Conservation (phyloP, 225 moss, liverwort and hornwort genomes). For the Polytrichum formosum region DNA sequence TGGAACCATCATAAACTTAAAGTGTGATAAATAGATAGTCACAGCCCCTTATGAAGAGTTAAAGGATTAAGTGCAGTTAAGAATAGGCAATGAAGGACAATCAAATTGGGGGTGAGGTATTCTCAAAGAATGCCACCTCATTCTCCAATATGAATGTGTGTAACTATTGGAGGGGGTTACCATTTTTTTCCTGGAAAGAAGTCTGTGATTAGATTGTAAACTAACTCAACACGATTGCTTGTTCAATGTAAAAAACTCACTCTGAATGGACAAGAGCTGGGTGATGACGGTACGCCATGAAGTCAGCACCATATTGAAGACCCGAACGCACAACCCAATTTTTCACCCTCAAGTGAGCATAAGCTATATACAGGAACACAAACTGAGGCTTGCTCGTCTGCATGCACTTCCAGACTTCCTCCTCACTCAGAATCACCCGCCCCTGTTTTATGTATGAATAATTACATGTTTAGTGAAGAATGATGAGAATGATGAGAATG, state of each 20-base stretch:
- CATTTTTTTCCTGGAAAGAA: no score
- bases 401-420: conserved; percentile 71
- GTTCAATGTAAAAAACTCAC: conserved; percentile 24
- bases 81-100: no score
- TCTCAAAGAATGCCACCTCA: no score
- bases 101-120: no score
- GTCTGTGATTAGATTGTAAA: no score
- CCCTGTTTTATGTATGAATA: conserved; percentile 30
- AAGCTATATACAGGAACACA: conserved; percentile 59
- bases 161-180: no score
- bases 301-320: conserved; percentile 94
- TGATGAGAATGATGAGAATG: neutral
- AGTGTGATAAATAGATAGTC: no score
- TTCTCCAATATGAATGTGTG: no score
- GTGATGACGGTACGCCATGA: conserved; percentile 96
- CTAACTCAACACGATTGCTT: no score
- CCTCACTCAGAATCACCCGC: conserved; percentile 35
- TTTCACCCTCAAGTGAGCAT: conserved; percentile 70
- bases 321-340: conserved; percentile 89
- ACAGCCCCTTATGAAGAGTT: no score
- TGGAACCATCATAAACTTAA: no score
- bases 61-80: no score
- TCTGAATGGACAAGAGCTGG: conserved; percentile 90
- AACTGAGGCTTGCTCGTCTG: conserved; percentile 47
- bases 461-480: neutral